phyloP scores from a whole-genome alignment of 495 filamentous ascomycete genomes.

The Penicillium paxilli region DNA sequence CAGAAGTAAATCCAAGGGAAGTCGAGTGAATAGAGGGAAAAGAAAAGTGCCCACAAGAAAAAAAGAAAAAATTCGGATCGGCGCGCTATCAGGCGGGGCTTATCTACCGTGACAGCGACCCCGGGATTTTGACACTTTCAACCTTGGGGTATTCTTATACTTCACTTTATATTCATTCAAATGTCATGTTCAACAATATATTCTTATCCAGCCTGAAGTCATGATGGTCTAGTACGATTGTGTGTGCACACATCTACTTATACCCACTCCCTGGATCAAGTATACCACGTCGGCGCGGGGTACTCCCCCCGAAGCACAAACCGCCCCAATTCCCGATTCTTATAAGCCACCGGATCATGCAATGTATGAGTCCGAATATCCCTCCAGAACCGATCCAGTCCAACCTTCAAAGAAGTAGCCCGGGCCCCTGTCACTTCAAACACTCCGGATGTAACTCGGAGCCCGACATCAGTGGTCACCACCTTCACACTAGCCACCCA shows the following conservation, averaged over 20 bases:
- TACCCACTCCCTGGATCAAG: slow-evolving; percentile 21
- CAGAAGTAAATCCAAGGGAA: slow-evolving; percentile 1
- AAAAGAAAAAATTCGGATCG: slow-evolving; percentile 17
- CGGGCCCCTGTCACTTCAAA: slow-evolving; percentile 60
- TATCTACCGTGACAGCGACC: no score
- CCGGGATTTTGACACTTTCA: not conserved
- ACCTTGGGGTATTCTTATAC: no score
- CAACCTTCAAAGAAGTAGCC: slow-evolving; percentile 52
- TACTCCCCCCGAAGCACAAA: slow-evolving; percentile 51
- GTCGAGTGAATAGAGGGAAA: not conserved
- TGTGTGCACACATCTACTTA: not conserved
- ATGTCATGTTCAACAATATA: no score
- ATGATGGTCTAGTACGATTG: no score
- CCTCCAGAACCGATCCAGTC: slow-evolving; percentile 61
- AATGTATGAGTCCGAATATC: slow-evolving; percentile 60
- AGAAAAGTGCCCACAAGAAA: slow-evolving; percentile 11
- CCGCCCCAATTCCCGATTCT: slow-evolving; percentile 57
- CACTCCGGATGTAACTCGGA: slow-evolving; percentile 54
- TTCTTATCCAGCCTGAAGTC: no score
- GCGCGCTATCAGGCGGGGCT: slow-evolving; percentile 19
- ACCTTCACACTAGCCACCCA: slow-evolving; percentile 61
- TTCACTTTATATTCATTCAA: no score
- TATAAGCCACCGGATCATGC: slow-evolving; percentile 64
- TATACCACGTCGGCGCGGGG: slow-evolving; percentile 62
- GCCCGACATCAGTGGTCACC: slow-evolving; percentile 55